Evolutionary conservation across 2,329 filamentous ascomycete genomes (phyloP).

Genomic region (Myriosclerotinia scirpicola): DNA sequence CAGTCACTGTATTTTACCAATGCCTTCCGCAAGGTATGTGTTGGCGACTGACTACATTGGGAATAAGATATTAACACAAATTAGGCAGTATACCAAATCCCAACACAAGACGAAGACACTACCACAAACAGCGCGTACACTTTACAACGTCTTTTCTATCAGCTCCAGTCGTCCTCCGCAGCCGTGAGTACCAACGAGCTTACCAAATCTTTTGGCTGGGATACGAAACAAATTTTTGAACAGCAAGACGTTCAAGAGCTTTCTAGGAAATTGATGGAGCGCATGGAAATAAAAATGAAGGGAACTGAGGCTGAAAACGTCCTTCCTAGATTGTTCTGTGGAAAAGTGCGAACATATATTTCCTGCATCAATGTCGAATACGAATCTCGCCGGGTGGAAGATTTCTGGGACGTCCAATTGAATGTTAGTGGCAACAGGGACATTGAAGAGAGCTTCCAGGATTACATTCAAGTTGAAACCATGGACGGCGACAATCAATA

Average conservation of each 20-base stretch:
- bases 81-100: constrained; percentile 94
- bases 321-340: constrained; percentile 87
- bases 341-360: constrained; percentile 98
- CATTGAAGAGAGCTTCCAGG: constrained; percentile 88
- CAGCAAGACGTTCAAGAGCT: constrained; percentile 98
- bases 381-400: constrained; percentile 91
- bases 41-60: not conserved
- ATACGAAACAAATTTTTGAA: constrained; percentile 95
- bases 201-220: constrained; percentile 97
- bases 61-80: constrained; percentile 24
- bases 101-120: constrained; percentile 80
- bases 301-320: constrained; percentile 88
- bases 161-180: constrained; percentile 79
- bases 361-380: constrained; percentile 98
- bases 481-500: constrained; percentile 99
- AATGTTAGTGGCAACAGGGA: constrained; percentile 95
- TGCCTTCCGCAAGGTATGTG: constrained; percentile 79
- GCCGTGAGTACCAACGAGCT: constrained; percentile 91
- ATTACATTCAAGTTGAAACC: constrained; percentile 95
- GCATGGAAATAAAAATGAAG: constrained; percentile 97
- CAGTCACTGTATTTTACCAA: constrained; percentile 88
- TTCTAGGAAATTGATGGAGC: constrained; percentile 94
- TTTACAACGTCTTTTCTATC: constrained; percentile 90
- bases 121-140: constrained; percentile 89
- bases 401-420: constrained; percentile 98